Conservation (phyloP, 306 rosid genomes). For the Begonia masoniana region DNA sequence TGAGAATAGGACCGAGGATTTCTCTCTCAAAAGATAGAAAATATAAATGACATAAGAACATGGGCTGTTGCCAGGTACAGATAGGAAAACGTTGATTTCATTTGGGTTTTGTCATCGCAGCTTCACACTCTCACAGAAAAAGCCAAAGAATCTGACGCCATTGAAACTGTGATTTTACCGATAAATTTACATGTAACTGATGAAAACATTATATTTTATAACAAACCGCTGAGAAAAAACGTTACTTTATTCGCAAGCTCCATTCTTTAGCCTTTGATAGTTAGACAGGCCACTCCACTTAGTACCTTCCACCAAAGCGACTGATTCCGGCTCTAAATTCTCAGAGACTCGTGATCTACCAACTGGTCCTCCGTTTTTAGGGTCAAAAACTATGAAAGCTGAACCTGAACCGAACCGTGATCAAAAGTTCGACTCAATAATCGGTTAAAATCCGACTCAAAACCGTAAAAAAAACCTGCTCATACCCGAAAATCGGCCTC, state of each 20-base stretch:
- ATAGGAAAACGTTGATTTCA: conserved; percentile 34
- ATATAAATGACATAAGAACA: conserved; percentile 20
- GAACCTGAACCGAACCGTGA: no score
- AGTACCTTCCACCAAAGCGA: no score
- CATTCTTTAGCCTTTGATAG: not conserved
- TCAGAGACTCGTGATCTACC: no score
- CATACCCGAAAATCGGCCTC: no score
- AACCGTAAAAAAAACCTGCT: no score
- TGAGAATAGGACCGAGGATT: conserved; percentile 21
- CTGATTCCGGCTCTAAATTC: no score
- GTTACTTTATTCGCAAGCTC: not conserved
- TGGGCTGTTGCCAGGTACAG: conserved; percentile 50
- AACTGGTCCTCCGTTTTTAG: no score
- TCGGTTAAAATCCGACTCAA: no score
- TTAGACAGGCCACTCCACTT: not conserved
- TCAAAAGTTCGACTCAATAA: no score
- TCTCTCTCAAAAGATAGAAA: conserved; percentile 16
- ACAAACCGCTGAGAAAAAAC: not conserved
- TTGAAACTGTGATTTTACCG: conserved; percentile 17
- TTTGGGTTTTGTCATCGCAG: conserved; percentile 19
- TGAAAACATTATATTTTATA: not conserved
- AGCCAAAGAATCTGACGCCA: conserved; percentile 36
- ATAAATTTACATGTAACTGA: conserved; percentile 12
- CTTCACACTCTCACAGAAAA: conserved; percentile 5
- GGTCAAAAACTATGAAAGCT: no score